These are phyloP conservation scores for Margaritispora aquatica DNA, from an alignment of 495 filamentous ascomycete species.

Conservation along the genomic window DNA sequence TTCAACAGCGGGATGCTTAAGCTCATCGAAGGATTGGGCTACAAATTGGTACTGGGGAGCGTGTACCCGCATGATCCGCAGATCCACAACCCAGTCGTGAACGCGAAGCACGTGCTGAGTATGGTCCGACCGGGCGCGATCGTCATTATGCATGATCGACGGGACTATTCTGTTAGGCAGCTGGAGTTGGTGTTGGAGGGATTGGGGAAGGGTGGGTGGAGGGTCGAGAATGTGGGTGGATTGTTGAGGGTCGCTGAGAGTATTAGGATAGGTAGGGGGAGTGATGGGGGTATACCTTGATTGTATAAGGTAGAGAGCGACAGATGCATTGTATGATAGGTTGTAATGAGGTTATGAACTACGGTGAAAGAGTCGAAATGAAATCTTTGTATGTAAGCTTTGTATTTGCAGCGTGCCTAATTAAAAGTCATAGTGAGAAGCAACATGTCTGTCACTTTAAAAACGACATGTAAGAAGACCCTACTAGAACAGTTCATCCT, in stretches of 20 bases:
- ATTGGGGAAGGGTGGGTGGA: conserved; percentile 59
- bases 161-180: conserved; percentile 75
- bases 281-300: not conserved
- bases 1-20: conserved; percentile 62
- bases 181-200: conserved; percentile 62
- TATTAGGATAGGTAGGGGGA: not conserved
- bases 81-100: conserved; percentile 57
- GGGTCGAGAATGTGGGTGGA: conserved; percentile 59
- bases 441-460: no score
- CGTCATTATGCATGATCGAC: conserved; percentile 76
- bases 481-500: not conserved
- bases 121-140: conserved; percentile 71
- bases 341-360: no score
- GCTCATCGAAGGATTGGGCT: conserved; percentile 48
- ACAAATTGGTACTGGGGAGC: conserved; percentile 65
- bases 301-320: no score
- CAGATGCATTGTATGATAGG: no score
- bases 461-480: no score
- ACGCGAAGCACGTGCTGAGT: conserved; percentile 73
- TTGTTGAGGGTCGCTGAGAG: conserved; percentile 39
- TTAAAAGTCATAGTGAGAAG: no score
- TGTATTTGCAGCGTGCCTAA: no score
- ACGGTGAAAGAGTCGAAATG: no score
- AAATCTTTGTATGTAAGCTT: no score
- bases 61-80: conserved; percentile 87